Base-by-base conservation (phyloP, 2,329 filamentous ascomycete species). In the Aspergillus flavus region DNA sequence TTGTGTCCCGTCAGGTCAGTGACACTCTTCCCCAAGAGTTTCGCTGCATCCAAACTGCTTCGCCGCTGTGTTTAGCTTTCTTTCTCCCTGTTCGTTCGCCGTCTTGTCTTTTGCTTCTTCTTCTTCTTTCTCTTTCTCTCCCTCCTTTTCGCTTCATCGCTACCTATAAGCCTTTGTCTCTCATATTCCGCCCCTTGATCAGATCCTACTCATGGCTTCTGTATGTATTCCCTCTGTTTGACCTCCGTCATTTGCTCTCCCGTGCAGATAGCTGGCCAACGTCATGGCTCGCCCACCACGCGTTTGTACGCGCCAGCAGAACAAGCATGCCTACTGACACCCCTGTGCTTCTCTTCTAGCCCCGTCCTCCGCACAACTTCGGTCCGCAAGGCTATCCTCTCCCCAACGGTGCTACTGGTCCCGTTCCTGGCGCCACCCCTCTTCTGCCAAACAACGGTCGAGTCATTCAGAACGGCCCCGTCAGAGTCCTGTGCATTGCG, bases 401-500 rank as follows among this genome's bases (percentile, higher is more conserved):
- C 62, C 75, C 81, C 21, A 84, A 84, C 75, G 82, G 82, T 70
- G 74, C 79, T 53, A 70, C 74, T 66, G 78, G 76, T 63, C 79
- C 79, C 62, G 78, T 79, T 34, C 80, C 80, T 63, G 81, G 80
- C 66, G 81, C 80, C 64, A 77, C 80, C 62, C 79, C 81, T 70
- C 79, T 83, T 64, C 78, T 83, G 50, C 81, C 81, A 34, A 83
- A 84, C 73, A 83, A 83, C 72, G 81, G 81, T 66, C 77, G 81
- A 68, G 70, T 84, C 57, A 80, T 83, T 65, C 82, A 84, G 70
- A 80, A 76, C 56, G 82, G 81, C 39, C 76, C 79, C 21, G 77
- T 78, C 65, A 78, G 82, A 66, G 78, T 84, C 55, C 69, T 84
- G 58, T 84, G 82, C 67, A 81, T 84, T 71, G 82, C 82, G 39